Evolutionary conservation across 805 yeast genomes (phyloP), one percentile per base, ranked within the genome.

Genomic region (Alloascoidea hylecoeti): DNA sequence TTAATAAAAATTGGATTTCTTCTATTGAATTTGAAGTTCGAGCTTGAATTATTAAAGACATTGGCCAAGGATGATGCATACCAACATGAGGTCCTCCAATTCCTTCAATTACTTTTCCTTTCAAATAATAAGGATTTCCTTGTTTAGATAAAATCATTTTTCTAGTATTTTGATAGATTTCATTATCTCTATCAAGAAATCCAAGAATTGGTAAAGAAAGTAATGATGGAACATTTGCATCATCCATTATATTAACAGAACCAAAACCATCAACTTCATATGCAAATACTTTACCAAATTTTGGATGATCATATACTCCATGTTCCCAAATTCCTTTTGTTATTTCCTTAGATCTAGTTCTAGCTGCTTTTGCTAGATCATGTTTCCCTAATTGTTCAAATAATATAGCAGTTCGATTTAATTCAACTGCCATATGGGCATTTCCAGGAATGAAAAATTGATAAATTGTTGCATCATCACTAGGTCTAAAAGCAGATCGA

Each of bases 81-180:
- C 95, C 95, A 33, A 85, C 71, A 53, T 85, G 96, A 0, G 96
- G 96, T 0, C 95, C 95, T 0, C 96, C 95, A 42, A 86, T 69
- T 0, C 95, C 95, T 45, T 68, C 65, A 49, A 86, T 79, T 44
- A 54, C 56, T 3, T 49, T 46, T 0, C 95, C 95, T 33, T 58
- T 53, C 34, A 81, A 58, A 48, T 59, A 85, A 54, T 82, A 85
- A 1, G 96, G 95, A 51, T 85, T 85, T 0, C 92, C 92, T 3
- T 56, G 48, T 39, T 69, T 72, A 2, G 75, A 64, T 16, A 83
- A 57, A 6, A 85, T 61, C 94, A 86, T 80, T 37, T 64, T 69
- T 40, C 95, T 62, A 0, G 95, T 85, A 50, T 81, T 82, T 50
- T 75, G 78, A 56, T 85, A 85, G 2, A 83, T 53, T 33, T 61